phyloP scores from a whole-genome alignment of 176 grass and related monocot genomes.

The Rhynchospora tenuis region DNA sequence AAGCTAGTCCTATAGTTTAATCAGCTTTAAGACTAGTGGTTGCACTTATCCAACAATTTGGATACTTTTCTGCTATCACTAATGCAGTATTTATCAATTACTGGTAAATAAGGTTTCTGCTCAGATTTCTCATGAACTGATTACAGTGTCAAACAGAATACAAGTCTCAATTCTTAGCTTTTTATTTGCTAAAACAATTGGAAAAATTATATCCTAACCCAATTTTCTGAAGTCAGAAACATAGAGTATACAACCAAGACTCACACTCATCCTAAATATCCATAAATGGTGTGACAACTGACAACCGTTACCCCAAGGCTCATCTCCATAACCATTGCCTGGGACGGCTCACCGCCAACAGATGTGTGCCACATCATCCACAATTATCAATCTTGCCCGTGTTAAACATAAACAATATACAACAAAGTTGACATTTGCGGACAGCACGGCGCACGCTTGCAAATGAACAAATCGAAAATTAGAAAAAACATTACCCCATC shows the following conservation, averaged over 20 bases:
- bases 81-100: background rate
- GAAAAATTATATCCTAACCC: background rate
- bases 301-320: background rate
- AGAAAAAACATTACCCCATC: background rate
- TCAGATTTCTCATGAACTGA: background rate
- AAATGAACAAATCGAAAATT: too few relatives aligned
- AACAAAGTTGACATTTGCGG: too few relatives aligned
- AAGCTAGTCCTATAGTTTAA: too few relatives aligned
- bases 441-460: too few relatives aligned
- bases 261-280: background rate
- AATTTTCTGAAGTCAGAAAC: background rate
- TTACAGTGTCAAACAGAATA: background rate
- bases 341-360: too few relatives aligned
- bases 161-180: conserved; percentile 1
- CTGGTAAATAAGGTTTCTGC: background rate
- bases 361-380: too few relatives aligned
- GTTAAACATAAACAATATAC: too few relatives aligned
- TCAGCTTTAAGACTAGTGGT: too few relatives aligned
- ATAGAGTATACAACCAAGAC: background rate
- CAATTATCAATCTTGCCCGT: too few relatives aligned
- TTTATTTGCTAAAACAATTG: background rate
- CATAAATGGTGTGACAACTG: background rate
- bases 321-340: too few relatives aligned
- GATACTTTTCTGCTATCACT: too few relatives aligned
- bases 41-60: too few relatives aligned